Evolutionary conservation across 345 rosid species (phyloP), one percentile per base, ranked within the genome.

Genomic region (Acer yangbiense): DNA sequence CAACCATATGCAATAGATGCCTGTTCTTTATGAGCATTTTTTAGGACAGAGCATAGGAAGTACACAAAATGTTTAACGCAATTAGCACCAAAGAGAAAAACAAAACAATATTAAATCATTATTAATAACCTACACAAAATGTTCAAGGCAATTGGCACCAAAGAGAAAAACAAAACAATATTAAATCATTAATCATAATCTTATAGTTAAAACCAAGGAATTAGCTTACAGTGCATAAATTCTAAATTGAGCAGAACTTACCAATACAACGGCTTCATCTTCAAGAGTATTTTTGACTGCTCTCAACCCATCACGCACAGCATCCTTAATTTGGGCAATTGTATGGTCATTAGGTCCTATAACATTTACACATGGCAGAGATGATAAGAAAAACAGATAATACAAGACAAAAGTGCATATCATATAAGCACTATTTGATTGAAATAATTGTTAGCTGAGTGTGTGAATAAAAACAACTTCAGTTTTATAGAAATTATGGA

Each of bases 261-360:
- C 99, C 82, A 97, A 85, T 55, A 97, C 88, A 48, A 92, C 89
- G 23, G 93, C 91, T 84, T 97, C 97, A 85, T 97, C 98, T 86
- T 97, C 99, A 68, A 94, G 78, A 18, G 98, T 91, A 77, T 97
- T 97, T 87, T 97, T 97, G 5, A 97, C 98, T 54, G 98, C 90
- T 85, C 98, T 89, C 67, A 97, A 84, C 68, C 99, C 99, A 89
- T 97, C 98, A 27, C 98, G 95, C 54, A 94, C 94, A 79, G 98
- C 97, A 77, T 94, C 99, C 86, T 96, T 96, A 70, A 96, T 96
- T 90, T 96, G 98, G 64, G 98, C 97, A 87, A 94, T 94, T 65
- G 98, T 93, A 76, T 96, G 99, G 80, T 94, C 99, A 77, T 94
- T 96, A 62, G 98, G 99, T 76, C 99, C 99, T 96, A 82, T 27